These are phyloP conservation scores for Geotrichum cucujoidarum DNA, from an alignment of 1,139 yeast species.

Conservation along the genomic window DNA sequence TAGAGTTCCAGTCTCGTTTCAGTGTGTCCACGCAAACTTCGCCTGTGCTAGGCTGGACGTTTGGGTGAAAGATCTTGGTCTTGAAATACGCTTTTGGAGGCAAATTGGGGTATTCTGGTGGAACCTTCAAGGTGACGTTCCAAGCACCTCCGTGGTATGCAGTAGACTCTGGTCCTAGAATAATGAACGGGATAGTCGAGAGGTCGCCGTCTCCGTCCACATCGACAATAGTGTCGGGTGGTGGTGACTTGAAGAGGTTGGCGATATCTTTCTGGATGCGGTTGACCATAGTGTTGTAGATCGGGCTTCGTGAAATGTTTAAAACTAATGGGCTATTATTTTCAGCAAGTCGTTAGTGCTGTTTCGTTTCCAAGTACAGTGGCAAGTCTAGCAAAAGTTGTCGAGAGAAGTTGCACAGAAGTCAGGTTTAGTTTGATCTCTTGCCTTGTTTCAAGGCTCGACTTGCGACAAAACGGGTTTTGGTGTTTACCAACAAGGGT, in stretches of 20 bases:
- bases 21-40: slow-evolving; percentile 79
- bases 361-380: too few species aligned
- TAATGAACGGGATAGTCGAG: slow-evolving; percentile 21
- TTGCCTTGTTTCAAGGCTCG: too few species aligned
- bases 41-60: slow-evolving; percentile 61
- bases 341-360: too few species aligned
- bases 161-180: slow-evolving; percentile 52
- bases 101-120: slow-evolving; percentile 52
- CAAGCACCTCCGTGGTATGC: slow-evolving; percentile 54
- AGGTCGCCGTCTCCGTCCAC: slow-evolving; percentile 16
- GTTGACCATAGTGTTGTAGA: slow-evolving; percentile 8
- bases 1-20: slow-evolving; percentile 65
- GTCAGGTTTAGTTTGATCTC: too few species aligned
- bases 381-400: too few species aligned
- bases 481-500: too few species aligned
- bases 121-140: slow-evolving; percentile 47
- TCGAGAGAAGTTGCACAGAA: too few species aligned
- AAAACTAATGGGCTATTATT: too few species aligned
- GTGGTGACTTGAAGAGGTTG: slow-evolving; percentile 19
- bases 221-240: slow-evolving; percentile 22
- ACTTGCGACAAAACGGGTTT: too few species aligned
- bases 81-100: slow-evolving; percentile 60
- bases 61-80: slow-evolving; percentile 64
- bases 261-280: slow-evolving; percentile 22
- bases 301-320: too few species aligned